A percentile compares a stretch with the other conserved stretches of the same genome.
These are phyloP conservation scores for Ogataea chonburiensis DNA, from an alignment of 805 yeast species.

Conservation along the genomic window DNA sequence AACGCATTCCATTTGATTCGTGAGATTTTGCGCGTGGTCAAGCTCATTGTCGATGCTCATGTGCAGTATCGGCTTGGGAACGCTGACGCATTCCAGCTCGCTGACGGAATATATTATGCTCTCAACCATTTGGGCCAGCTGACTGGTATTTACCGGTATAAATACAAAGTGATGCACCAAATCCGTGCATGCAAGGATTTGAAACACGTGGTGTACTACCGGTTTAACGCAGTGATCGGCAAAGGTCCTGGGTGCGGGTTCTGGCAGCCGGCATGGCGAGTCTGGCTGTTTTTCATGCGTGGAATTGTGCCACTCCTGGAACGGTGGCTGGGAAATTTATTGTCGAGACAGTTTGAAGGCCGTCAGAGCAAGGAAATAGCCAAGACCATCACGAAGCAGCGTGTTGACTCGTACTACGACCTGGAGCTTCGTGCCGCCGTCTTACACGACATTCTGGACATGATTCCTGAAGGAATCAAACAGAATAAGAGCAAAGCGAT, in stretches of 20 bases:
- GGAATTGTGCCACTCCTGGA: slow-evolving; percentile 91
- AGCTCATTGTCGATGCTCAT: slow-evolving; percentile 88
- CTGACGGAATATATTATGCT: slow-evolving; percentile 90
- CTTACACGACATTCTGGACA: slow-evolving; percentile 91
- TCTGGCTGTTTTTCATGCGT: slow-evolving; percentile 88
- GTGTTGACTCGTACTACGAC: slow-evolving; percentile 94
- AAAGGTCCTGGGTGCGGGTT: slow-evolving; percentile 99
- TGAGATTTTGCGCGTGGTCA: slow-evolving; percentile 80
- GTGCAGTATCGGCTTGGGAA: slow-evolving; percentile 88
- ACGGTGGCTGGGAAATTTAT: slow-evolving; percentile 89
- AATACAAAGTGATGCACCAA: slow-evolving; percentile 97
- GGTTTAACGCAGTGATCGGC: slow-evolving; percentile 83
- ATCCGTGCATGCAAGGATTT: slow-evolving; percentile 93
- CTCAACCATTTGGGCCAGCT: slow-evolving; percentile 92
- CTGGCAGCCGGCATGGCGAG: slow-evolving; percentile 99
- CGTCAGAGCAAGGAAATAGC: slow-evolving; percentile 88
- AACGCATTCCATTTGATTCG: slow-evolving; percentile 92
- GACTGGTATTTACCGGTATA: slow-evolving; percentile 95
- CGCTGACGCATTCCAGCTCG: slow-evolving; percentile 88
- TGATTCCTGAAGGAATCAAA: slow-evolving; percentile 93
- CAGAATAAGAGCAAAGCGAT: slow-evolving; percentile 85
- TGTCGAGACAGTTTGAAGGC: slow-evolving; percentile 95
- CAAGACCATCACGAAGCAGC: slow-evolving; percentile 91
- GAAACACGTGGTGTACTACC: slow-evolving; percentile 84
- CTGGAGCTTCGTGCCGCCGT: slow-evolving; percentile 91